Conservation (phyloP, 163 green algal species). For the Smithsoniella earleae region DNA sequence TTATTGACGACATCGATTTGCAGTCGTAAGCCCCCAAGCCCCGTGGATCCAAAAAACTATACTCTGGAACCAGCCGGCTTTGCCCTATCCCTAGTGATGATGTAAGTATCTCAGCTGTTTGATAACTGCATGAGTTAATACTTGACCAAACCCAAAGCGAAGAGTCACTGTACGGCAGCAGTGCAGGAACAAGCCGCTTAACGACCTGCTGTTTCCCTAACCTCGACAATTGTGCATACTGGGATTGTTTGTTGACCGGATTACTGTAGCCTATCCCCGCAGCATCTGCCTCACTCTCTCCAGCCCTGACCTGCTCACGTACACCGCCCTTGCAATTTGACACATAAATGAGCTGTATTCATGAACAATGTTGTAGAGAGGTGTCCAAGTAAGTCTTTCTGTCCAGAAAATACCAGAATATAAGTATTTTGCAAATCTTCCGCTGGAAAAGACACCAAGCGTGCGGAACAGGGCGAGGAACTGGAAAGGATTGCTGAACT, state of each 20-base stretch:
- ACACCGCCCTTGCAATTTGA: too few species aligned
- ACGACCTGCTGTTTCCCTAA: constrained; percentile 19
- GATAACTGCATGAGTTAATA: constrained; percentile 6
- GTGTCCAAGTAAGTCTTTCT: too few species aligned
- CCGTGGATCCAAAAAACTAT: constrained; percentile 9
- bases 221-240: constrained; percentile 14
- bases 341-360: too few species aligned
- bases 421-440: background rate
- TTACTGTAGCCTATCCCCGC: constrained; percentile 23
- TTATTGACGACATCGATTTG: background rate
- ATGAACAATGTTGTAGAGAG: too few species aligned
- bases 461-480: too few species aligned
- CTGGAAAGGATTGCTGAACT: too few species aligned
- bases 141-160: constrained; percentile 17
- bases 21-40: background rate
- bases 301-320: background rate
- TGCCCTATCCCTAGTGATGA: background rate
- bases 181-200: background rate
- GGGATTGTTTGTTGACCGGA: constrained; percentile 24
- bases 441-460: background rate
- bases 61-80: constrained; percentile 4
- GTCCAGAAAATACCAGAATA: background rate
- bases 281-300: constrained; percentile 22
- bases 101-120: constrained; percentile 17
- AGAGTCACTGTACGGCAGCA: background rate